Base-by-base conservation (phyloP, 345 rosid genomes). In the Syzygium aqueum region DNA sequence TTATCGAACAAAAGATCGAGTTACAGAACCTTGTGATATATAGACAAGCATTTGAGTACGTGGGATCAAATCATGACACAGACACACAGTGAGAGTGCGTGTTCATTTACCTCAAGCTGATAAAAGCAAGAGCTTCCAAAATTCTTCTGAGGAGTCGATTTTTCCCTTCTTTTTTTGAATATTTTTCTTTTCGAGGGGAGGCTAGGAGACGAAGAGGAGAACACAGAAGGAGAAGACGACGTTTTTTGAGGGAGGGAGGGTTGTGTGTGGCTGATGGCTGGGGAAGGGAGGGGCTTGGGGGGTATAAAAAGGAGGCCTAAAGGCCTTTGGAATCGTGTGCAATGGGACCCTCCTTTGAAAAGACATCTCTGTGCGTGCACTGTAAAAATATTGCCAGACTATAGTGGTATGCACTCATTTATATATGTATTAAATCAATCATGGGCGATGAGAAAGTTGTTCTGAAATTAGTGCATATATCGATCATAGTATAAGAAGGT, bases 241-340 rank as follows among this genome's bases (percentile, higher is more conserved):
- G 77, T 21, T n/a, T 27, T 87, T 85, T 37, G 77, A 77, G 78
- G 22, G 65, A 82, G 33, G 53, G 56, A 22, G 46, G 86, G 54
- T 5, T 11, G 2, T 59, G 78, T 73, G 51, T 52, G 85, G 90
- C 65, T 84, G 89, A 90, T 90, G 91, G 90, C 73, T 89, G 86
- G 82, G 85, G 27, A 87, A 90, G 82, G 89, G 82, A 86, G 83
- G 87, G 89, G 85, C 28, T 85, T 88, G 13, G 90, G 89, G 84
- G 91, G 94, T 93, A 92, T 94, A 90, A 90, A 90, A 91, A 91
- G 94, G 91, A 84, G 56, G 73, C 52, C 85, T 25, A 91, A 92
- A 89, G 77, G 92, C 54, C 43, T 51, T 87, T 80, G 91, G 82
- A 73, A 73, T 91, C 95, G 87, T 92, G 95, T 93, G 89, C 94